A percentile compares a stretch with the other conserved stretches of the same genome.
Evolutionary conservation across 257 asterid genomes (phyloP).

Genomic region (Plectranthus barbatus): DNA sequence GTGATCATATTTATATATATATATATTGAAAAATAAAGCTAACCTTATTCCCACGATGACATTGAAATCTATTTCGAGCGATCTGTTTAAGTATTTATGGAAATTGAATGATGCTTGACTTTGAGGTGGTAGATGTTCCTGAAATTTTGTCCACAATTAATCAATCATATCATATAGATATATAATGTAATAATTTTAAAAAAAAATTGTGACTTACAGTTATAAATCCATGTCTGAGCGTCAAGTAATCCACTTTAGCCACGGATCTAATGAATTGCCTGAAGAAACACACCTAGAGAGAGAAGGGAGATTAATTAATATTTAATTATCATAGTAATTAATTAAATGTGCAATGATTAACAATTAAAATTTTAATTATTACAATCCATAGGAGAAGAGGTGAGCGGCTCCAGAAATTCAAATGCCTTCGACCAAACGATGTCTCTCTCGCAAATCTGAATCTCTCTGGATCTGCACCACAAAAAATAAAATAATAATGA

Average conservation of each 20-base stretch:
- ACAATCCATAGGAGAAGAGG: slow-evolving; percentile 76
- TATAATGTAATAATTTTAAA: no score
- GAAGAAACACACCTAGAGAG: slow-evolving; percentile 70
- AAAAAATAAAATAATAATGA: background rate
- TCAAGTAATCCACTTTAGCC: slow-evolving; percentile 72
- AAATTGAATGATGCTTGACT: slow-evolving; percentile 64
- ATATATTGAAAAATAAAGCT: background rate
- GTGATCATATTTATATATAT: background rate
- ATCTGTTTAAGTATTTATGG: slow-evolving; percentile 67
- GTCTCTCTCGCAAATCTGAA: slow-evolving; percentile 93
- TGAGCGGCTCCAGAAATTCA: slow-evolving; percentile 72
- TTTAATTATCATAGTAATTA: background rate
- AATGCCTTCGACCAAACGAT: slow-evolving; percentile 79
- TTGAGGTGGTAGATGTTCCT: slow-evolving; percentile 88
- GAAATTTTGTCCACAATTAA: background rate
- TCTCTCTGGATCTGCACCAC: slow-evolving; percentile 71
- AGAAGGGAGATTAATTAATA: background rate
- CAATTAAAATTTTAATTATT: background rate
- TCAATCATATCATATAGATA: background rate
- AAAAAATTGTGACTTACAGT: slow-evolving; percentile 47
- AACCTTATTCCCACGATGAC: slow-evolving; percentile 89
- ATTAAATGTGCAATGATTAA: background rate
- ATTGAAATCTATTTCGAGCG: slow-evolving; percentile 82
- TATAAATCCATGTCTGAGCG: slow-evolving; percentile 84
- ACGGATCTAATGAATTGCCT: slow-evolving; percentile 75